Evolutionary conservation across 2,329 filamentous ascomycete species (phyloP).

Genomic region (Albifimbria verrucaria): DNA sequence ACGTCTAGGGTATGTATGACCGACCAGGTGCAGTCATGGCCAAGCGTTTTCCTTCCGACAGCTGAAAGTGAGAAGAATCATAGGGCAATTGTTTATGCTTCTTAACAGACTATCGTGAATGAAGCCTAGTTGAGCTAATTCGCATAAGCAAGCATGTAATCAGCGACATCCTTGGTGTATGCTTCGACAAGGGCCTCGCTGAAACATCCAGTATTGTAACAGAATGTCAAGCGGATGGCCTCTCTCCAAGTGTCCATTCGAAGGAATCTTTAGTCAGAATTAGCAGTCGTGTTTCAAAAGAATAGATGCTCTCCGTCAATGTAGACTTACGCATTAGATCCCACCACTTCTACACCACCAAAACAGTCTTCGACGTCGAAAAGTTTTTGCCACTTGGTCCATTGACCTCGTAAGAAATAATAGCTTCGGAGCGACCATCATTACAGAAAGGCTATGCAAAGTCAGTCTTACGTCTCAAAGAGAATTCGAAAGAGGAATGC

Average conservation of each 20-base stretch:
- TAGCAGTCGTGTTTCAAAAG: not conserved
- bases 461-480: not conserved
- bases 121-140: not conserved
- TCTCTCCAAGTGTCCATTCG: conserved; percentile 1
- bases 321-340: not conserved
- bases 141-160: conserved; percentile 1
- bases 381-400: conserved; percentile 1
- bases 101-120: no score
- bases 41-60: no score
- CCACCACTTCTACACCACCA: not conserved
- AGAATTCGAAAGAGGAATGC: not conserved
- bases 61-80: no score
- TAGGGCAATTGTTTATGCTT: no score
- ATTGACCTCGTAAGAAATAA: not conserved
- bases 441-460: conserved; percentile 2
- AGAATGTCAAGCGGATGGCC: not conserved
- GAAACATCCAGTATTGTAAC: conserved; percentile 3
- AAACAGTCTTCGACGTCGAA: conserved; percentile 1
- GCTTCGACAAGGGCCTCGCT: not conserved
- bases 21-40: no score
- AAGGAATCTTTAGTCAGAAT: not conserved
- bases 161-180: not conserved
- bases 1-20: no score
- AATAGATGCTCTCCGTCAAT: not conserved
- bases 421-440: conserved; percentile 2